phyloP scores from a whole-genome alignment of 768 basidiomycete species.

The Suillus bovinus region DNA sequence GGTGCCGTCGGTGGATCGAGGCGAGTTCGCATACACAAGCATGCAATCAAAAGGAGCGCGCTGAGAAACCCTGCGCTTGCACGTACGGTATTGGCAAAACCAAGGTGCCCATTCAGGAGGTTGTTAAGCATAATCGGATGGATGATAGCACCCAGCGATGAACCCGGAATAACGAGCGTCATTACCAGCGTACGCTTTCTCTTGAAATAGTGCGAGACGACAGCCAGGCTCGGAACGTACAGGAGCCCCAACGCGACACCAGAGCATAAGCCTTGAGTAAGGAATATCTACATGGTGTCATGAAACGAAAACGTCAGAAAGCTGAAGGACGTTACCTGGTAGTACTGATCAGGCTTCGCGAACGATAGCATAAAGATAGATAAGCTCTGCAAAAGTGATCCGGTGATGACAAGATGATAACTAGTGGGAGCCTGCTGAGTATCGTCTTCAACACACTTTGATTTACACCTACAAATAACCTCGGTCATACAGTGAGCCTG shows the following conservation, averaged over 20 bases:
- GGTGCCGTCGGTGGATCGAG: neutral
- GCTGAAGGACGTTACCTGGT: no score
- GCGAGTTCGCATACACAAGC: neutral
- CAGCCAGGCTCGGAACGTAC: neutral
- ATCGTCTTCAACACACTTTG: neutral
- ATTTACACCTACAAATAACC: neutral
- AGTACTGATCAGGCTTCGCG: no score
- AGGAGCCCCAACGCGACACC: neutral
- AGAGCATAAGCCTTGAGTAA: neutral
- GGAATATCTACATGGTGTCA: neutral
- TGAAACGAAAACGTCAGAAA: neutral
- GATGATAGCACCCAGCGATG: neutral
- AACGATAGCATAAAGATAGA: no score
- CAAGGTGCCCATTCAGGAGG: neutral
- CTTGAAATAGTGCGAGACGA: neutral
- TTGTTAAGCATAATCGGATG: neutral
- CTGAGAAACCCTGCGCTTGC: neutral
- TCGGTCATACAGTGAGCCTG: neutral
- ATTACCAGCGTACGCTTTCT: neutral
- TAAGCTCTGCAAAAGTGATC: no score
- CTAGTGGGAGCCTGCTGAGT: neutral
- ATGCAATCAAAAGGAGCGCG: neutral
- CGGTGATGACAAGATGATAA: neutral
- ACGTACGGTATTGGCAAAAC: neutral
- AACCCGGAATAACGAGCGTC: neutral